Conservation (phyloP, 495 filamentous ascomycete genomes). For the Penicillium canariense region DNA sequence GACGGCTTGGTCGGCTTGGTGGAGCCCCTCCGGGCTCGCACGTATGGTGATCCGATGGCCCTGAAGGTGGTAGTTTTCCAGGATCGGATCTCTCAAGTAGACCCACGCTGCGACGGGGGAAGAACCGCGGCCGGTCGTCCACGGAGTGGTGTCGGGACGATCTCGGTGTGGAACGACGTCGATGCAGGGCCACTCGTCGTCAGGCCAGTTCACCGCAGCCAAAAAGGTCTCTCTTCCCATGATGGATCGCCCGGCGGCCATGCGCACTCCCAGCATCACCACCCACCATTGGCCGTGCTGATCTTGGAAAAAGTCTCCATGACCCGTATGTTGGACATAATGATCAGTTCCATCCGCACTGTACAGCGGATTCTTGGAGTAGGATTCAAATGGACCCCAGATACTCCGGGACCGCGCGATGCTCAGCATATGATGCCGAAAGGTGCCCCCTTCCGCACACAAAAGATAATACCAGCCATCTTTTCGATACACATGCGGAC, state of each 20-base stretch:
- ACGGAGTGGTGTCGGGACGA: not conserved
- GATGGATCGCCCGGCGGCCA: constrained; percentile 42
- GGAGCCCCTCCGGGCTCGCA: not conserved
- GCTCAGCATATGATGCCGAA: constrained; percentile 1
- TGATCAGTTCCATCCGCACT: not conserved
- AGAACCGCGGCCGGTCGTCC: not conserved
- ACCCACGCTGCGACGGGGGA: constrained; percentile 3
- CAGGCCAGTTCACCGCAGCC: constrained; percentile 50
- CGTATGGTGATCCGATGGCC: not conserved
- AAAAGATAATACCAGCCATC: not conserved
- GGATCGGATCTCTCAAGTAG: constrained; percentile 6
- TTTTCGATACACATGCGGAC: constrained; percentile 41
- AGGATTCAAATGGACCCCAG: constrained; percentile 1
- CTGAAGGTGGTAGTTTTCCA: constrained; percentile 3
- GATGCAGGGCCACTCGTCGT: constrained; percentile 26
- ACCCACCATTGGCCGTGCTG: constrained; percentile 53
- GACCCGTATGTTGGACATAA: constrained; percentile 16
- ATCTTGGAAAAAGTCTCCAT: constrained; percentile 42
- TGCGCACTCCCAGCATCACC: constrained; percentile 46
- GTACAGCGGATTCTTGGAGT: not conserved
- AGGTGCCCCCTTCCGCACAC: not conserved
- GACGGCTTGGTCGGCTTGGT: not conserved
- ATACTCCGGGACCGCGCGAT: not conserved
- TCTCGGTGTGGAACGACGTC: constrained; percentile 18
- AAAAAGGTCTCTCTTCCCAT: constrained; percentile 62